Evolutionary conservation across 2,329 filamentous ascomycete genomes (phyloP).

Genomic region (Chaetomium sp.): DNA sequence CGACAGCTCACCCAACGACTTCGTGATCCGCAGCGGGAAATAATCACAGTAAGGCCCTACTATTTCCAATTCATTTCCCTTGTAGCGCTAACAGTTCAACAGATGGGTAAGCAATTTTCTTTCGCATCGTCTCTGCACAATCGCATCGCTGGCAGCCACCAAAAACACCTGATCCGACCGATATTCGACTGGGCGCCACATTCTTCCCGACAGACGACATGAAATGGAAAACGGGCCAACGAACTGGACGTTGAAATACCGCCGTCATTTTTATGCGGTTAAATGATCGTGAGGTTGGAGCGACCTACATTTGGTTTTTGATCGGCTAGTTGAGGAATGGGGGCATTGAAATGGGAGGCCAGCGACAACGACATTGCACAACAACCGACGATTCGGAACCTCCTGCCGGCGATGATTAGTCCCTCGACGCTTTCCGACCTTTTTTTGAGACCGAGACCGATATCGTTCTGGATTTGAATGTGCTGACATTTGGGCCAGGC

Average conservation of each 20-base stretch:
- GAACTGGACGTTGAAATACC: too few species aligned
- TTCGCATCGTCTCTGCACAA: not conserved
- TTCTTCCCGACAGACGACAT: not conserved
- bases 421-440: not conserved
- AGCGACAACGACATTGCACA: too few species aligned
- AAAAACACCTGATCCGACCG: not conserved
- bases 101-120: constrained; percentile 55
- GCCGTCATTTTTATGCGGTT: too few species aligned
- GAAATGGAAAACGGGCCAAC: not conserved
- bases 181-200: not conserved
- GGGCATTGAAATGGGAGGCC: too few species aligned
- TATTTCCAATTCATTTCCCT: not conserved
- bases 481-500: constrained; percentile 52
- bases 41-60: constrained; percentile 42
- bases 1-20: constrained; percentile 38
- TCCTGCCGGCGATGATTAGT: not conserved
- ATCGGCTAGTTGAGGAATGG: too few species aligned
- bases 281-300: too few species aligned
- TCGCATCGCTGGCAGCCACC: constrained; percentile 11
- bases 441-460: not conserved
- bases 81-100: constrained; percentile 19
- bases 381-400: not conserved
- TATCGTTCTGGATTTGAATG: not conserved
- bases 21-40: constrained; percentile 31
- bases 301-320: too few species aligned